A percentile compares a stretch with the other conserved stretches of the same genome.
Evolutionary conservation across 1,284 basidiomycete species (phyloP).

Genomic region (Chalciporus piperatoides): DNA sequence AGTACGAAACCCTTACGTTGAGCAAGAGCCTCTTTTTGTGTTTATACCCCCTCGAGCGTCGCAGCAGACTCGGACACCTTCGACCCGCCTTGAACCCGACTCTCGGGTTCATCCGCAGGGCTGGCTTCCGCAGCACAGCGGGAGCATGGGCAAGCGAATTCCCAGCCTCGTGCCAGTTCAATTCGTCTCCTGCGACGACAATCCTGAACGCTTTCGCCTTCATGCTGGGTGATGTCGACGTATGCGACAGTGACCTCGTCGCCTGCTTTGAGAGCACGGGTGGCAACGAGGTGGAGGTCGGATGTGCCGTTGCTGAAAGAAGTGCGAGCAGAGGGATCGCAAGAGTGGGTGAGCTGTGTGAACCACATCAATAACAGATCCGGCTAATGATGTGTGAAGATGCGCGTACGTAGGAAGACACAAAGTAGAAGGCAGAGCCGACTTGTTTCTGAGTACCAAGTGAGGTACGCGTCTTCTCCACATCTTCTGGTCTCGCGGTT

Average conservation of each 20-base stretch:
- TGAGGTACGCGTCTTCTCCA: slow-evolving; percentile 70
- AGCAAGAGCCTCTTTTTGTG: neutral
- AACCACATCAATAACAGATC: neutral
- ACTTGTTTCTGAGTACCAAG: slow-evolving; percentile 69
- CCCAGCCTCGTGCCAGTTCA: slow-evolving; percentile 77
- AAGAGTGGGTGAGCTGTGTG: slow-evolving; percentile 61
- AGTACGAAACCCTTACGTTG: too few species aligned
- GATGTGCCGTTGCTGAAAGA: slow-evolving; percentile 59
- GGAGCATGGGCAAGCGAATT: slow-evolving; percentile 67
- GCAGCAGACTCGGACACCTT: slow-evolving; percentile 51
- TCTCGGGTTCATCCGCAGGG: slow-evolving; percentile 37
- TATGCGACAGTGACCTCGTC: slow-evolving; percentile 73
- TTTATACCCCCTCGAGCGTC: slow-evolving; percentile 36
- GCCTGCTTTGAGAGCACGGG: slow-evolving; percentile 60
- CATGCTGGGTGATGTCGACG: slow-evolving; percentile 58
- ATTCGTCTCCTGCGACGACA: slow-evolving; percentile 60
- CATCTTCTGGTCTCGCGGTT: slow-evolving; percentile 55
- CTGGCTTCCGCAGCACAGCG: slow-evolving; percentile 56
- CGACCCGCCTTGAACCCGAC: slow-evolving; percentile 50
- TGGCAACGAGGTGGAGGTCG: slow-evolving; percentile 65
- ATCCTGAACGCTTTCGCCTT: slow-evolving; percentile 49
- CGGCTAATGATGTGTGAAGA: neutral
- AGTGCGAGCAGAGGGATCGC: slow-evolving; percentile 59
- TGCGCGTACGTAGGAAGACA: slow-evolving; percentile 68
- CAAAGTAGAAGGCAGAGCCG: slow-evolving; percentile 66